These are phyloP conservation scores for Rhizopus sp. DNA, from an alignment of 371 early-diverging fungal species.

Conservation along the genomic window DNA sequence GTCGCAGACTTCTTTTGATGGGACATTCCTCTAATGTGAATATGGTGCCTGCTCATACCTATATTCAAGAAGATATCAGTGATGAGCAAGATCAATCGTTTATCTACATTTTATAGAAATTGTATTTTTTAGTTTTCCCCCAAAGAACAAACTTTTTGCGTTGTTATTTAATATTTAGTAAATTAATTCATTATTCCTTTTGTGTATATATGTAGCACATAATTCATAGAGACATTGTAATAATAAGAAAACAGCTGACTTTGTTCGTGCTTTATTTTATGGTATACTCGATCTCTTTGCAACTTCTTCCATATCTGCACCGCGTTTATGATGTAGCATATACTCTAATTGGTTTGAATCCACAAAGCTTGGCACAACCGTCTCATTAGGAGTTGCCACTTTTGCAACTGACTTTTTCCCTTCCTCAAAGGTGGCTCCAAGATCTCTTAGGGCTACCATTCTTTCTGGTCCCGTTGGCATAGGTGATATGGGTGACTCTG, in stretches of 20 bases:
- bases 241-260: background rate
- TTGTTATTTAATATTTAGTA: too few species aligned
- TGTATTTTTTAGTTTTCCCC: background rate
- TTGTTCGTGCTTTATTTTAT: background rate
- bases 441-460: conserved; percentile 37
- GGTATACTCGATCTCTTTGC: background rate
- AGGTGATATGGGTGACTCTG: conserved; percentile 16
- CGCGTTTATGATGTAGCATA: conserved; percentile 1
- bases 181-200: too few species aligned
- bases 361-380: conserved; percentile 41
- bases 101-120: conserved; percentile 33
- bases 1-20: conserved; percentile 22
- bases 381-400: conserved; percentile 44
- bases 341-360: conserved; percentile 30
- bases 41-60: conserved; percentile 12
- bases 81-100: conserved; percentile 45
- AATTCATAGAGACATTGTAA: too few species aligned
- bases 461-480: conserved; percentile 38
- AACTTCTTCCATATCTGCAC: background rate
- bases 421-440: conserved; percentile 48
- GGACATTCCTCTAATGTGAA: conserved; percentile 17
- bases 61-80: conserved; percentile 37
- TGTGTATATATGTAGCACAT: too few species aligned
- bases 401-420: conserved; percentile 42
- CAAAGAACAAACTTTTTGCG: background rate